These are phyloP conservation scores for Fusarium sp. DNA, from an alignment of 2,329 filamentous ascomycete genomes.

Conservation along the genomic window DNA sequence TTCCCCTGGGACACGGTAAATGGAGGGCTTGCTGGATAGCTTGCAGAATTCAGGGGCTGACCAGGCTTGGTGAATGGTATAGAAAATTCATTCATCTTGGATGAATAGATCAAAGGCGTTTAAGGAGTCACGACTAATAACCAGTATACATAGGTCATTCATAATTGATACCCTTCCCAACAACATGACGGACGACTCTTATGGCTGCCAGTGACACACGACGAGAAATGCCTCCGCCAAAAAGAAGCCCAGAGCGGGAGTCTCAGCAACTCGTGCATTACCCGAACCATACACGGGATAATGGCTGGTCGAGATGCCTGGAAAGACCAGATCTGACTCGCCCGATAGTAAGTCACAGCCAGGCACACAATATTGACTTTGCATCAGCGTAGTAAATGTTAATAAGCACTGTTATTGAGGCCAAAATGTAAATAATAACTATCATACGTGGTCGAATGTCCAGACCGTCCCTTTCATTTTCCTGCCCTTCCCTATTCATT, in stretches of 20 bases:
- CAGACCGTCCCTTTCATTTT: conserved; percentile 18
- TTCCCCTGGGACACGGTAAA: neutral
- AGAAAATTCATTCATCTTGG: neutral
- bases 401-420: conserved; percentile 18
- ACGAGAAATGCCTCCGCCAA: neutral
- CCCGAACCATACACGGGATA: neutral
- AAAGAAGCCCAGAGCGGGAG: neutral
- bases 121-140: conserved; percentile 12
- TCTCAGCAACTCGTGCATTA: neutral
- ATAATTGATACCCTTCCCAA: conserved; percentile 39
- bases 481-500: neutral
- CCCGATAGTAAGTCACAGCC: neutral
- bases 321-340: neutral
- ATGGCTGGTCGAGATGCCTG: neutral
- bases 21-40: neutral
- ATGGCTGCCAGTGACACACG: neutral
- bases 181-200: neutral
- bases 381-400: neutral
- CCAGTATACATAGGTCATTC: conserved; percentile 12
- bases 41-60: neutral
- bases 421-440: conserved; percentile 24
- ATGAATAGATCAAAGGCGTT: conserved; percentile 30
- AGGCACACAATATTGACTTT: neutral
- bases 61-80: neutral
- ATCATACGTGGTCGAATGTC: conserved; percentile 23